Percentiles rank a stretch among this genome's conserved stretches.
These are phyloP conservation scores for Beauveria varroae DNA, from an alignment of 2,329 filamentous ascomycete genomes.

Conservation along the genomic window DNA sequence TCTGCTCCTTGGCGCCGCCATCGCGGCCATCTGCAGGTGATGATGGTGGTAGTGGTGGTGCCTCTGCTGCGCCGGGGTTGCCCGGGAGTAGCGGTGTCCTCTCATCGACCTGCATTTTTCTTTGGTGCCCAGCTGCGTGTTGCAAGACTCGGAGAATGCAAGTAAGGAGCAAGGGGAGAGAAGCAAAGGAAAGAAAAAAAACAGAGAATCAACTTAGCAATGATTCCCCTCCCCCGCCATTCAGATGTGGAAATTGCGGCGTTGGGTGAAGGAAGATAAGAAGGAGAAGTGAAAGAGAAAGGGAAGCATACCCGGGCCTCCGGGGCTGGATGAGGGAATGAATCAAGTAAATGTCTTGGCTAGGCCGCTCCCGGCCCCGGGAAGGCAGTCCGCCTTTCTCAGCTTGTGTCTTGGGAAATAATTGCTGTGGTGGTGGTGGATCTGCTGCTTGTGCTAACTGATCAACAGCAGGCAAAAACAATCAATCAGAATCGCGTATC, in stretches of 20 bases:
- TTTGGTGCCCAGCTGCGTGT: neutral
- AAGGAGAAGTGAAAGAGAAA: neutral
- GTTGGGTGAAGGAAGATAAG: neutral
- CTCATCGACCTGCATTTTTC: conserved; percentile 5
- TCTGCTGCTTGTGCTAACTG: no score
- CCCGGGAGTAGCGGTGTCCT: conserved; percentile 5
- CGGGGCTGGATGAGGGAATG: neutral
- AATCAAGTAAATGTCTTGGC: neutral
- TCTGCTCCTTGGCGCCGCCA: neutral
- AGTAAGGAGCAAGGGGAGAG: neutral
- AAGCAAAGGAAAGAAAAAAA: neutral
- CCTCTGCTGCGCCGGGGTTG: neutral
- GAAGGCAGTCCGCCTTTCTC: neutral
- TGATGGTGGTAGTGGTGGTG: neutral
- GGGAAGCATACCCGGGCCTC: conserved; percentile 2
- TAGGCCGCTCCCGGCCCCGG: neutral
- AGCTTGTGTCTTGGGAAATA: no score
- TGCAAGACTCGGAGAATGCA: neutral
- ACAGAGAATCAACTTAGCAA: no score
- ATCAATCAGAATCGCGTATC: no score
- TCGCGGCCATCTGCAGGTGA: neutral
- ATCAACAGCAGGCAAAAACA: no score
- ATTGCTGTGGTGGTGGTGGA: no score
- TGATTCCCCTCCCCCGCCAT: neutral
- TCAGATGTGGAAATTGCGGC: neutral